Evolutionary conservation across 2,329 filamentous ascomycete species (phyloP), one percentile per base, ranked within the genome.

Genomic region (Knoxdaviesia proteae): DNA sequence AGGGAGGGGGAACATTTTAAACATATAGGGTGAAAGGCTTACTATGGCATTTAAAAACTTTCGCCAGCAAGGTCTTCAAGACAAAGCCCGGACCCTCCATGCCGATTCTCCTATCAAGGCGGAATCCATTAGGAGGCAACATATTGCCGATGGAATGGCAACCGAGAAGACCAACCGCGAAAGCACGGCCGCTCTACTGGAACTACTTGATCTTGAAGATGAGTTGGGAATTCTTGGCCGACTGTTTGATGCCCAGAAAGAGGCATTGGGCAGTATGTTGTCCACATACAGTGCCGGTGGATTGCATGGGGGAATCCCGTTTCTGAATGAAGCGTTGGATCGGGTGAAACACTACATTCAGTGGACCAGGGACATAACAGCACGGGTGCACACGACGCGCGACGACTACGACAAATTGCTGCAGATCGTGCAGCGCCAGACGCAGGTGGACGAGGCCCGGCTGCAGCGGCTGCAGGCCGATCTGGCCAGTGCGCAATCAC

Each of bases 351-450:
- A 73, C 43, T 77, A 77, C 51, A 62, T 61, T 10, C 61, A 62
- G 20, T 65, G 69, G 44, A 60, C 69, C 1, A 56, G 57, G 3
- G 70, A 75, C 42, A 77, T 79, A 74, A 59, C 68, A 6, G 59
- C 64, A 34, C 61, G 71, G n/a, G 71, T 74, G 1, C 64, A 68
- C 8, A 59, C 60, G 4, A 74, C 73, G 2, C 63, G 74, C 36
- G 71, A 69, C 39, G 73, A 76, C 47, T 77, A 76, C 47, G 72
- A 77, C 49, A 76, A 76, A 47, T 62, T 79, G 5, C 67, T 78
- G 8, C 72, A 78, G 53, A 74, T 79, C 64, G 73, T 75, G 36
- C 74, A 78, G 51, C 71, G 74, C 10, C 73, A 78, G 50, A 73
- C 74, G 0, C 74, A 78, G 50, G 71, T 79, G 2, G 73, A 77